Evolutionary conservation across 768 basidiomycete species (phyloP).

Genomic region (Collybia nuda): DNA sequence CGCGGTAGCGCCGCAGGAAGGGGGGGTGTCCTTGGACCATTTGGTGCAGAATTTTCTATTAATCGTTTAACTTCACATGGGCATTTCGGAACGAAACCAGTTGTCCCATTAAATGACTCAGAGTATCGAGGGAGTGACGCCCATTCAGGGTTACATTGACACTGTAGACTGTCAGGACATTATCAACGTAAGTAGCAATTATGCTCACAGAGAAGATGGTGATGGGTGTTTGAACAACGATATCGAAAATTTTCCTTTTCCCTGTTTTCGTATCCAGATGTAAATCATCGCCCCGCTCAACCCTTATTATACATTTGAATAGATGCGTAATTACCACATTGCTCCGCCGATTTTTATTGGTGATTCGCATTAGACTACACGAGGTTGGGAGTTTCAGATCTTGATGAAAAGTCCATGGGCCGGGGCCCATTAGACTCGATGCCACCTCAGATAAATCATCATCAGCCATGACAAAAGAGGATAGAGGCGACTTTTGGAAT

Average conservation of each 20-base stretch:
- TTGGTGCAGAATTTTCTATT: not conserved
- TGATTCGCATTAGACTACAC: conserved; percentile 65
- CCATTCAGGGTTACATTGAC: conserved; percentile 81
- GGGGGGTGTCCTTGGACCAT: not conserved
- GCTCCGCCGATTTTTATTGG: conserved; percentile 75
- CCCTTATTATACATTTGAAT: conserved; percentile 80
- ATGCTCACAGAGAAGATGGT: conserved; percentile 80
- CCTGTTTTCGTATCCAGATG: conserved; percentile 63
- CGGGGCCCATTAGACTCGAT: conserved; percentile 68
- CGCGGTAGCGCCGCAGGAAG: conserved; percentile 25
- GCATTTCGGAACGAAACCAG: conserved; percentile 36
- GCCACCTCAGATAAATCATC: conserved; percentile 56
- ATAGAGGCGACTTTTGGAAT: conserved; percentile 65
- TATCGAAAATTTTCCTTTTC: conserved; percentile 82
- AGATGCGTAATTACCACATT: conserved; percentile 75
- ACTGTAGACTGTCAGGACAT: conserved; percentile 38
- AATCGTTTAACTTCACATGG: conserved; percentile 38
- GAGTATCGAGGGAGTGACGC: conserved; percentile 78
- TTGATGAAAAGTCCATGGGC: conserved; percentile 84
- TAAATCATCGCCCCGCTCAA: conserved; percentile 77
- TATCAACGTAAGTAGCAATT: not conserved
- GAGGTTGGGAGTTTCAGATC: conserved; percentile 67
- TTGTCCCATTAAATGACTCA: conserved; percentile 38
- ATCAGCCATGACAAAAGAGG: conserved; percentile 44
- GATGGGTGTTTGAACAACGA: conserved; percentile 82